Conservation (phyloP, 352 stramenopile genomes). For the Vaucheria bursata region DNA sequence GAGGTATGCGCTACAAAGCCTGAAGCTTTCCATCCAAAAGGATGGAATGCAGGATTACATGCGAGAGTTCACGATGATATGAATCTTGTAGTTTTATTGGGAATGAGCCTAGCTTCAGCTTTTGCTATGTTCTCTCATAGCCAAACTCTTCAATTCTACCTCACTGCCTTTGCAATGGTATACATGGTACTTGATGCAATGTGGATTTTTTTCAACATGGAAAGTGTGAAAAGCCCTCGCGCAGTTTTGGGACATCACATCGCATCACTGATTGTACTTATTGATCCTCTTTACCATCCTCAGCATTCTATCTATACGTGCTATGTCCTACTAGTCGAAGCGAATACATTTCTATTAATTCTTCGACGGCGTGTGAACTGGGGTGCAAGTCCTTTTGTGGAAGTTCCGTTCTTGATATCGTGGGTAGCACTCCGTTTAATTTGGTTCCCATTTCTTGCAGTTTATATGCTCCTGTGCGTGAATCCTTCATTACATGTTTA, state of each 20-base stretch:
- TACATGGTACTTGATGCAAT: constrained; percentile 32
- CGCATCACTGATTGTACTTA: constrained; percentile 24
- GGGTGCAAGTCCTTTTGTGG: constrained; percentile 12
- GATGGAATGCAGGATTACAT: constrained; percentile 14
- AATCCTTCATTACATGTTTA: constrained; percentile 14
- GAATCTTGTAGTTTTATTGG: constrained; percentile 25
- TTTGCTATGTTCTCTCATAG: constrained; percentile 21
- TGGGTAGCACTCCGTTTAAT: constrained; percentile 38
- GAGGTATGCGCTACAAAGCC: too few relatives aligned
- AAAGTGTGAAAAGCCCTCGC: constrained; percentile 29
- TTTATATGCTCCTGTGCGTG: constrained; percentile 24
- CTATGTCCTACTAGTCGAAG: constrained; percentile 39
- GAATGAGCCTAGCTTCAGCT: constrained; percentile 16
- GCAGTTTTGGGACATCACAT: constrained; percentile 39
- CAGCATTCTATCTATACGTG: constrained; percentile 39
- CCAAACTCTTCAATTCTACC: constrained; percentile 17
- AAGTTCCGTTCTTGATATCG: constrained; percentile 31
- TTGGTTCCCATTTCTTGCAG: constrained; percentile 37
- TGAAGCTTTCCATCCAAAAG: too few relatives aligned
- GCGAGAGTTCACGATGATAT: constrained; percentile 36
- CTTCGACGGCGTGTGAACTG: constrained; percentile 20
- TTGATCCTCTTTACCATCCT: constrained; percentile 26
- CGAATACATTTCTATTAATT: constrained; percentile 44
- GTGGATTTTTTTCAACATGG: constrained; percentile 33
- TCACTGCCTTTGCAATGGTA: constrained; percentile 24